Conservation (phyloP, 805 yeast species). For the Ogataea methylovora region DNA sequence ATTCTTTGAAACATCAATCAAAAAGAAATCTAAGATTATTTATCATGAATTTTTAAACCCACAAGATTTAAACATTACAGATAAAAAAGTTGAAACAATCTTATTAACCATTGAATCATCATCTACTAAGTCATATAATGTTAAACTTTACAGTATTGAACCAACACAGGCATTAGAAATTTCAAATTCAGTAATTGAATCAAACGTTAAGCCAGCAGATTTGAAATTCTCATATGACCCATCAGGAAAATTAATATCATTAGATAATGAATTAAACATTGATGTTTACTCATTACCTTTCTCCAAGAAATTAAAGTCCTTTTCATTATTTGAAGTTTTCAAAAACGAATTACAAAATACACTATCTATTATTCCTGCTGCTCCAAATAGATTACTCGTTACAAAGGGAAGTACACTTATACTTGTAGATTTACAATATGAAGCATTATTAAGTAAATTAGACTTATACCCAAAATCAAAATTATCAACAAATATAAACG, state of each 20-base stretch:
- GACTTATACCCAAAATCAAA: conserved; percentile 25
- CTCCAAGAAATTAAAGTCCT: conserved; percentile 21
- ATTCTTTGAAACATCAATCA: conserved; percentile 6
- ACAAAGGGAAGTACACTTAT: conserved; percentile 31
- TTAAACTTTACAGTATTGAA: conserved; percentile 20
- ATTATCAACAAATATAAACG: conserved; percentile 5
- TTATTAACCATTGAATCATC: conserved; percentile 12
- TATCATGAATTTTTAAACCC: conserved; percentile 21
- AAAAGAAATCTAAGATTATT: conserved; percentile 6
- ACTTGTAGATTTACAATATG: conserved; percentile 37
- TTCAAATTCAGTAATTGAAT: conserved; percentile 18
- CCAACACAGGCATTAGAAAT: conserved; percentile 20
- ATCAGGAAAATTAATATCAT: conserved; percentile 20
- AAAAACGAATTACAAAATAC: conserved; percentile 15
- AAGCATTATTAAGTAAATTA: conserved; percentile 26
- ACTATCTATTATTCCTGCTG: conserved; percentile 30
- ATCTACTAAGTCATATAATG: conserved; percentile 9
- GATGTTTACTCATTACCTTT: conserved; percentile 24
- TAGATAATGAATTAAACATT: conserved; percentile 13
- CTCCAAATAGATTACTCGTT: conserved; percentile 39
- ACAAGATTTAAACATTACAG: conserved; percentile 15
- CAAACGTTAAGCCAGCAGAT: conserved; percentile 1
- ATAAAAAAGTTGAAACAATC: conserved; percentile 13
- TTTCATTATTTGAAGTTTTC: conserved; percentile 16
- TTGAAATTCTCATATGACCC: conserved; percentile 18